Evolutionary conservation across 352 stramenopile species (phyloP), one percentile per base, ranked within the genome.

Genomic region (Pythium utonaiense): DNA sequence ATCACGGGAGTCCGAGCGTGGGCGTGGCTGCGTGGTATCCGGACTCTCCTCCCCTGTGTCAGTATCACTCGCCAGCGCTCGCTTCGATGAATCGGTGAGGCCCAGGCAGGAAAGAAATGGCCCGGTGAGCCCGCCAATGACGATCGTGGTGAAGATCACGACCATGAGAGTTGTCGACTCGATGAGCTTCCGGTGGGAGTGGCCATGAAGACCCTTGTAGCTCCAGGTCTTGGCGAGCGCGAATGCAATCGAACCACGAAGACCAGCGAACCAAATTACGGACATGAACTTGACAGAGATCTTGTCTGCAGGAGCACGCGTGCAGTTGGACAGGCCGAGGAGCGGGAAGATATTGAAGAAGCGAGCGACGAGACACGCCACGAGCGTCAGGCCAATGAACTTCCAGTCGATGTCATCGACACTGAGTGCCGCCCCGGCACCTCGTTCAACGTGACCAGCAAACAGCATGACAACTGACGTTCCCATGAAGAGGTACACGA

Each of bases 211-310:
- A 9, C 83, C 83, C 57, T 90, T 70, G 60, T 92, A 92, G 40
- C 77, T 84, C 85, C 85, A 95, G 51, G 83, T 93, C 67, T 93
- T 93, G 21, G 84, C 85, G 27, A 96, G 78, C 22, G 91, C 89
- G 60, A 97, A 98, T 14, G 93, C 86, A 49, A 98, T 96, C 14
- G 95, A 97, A 33, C 95, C 95, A 27, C 95, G 87, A 41, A 98
- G 74, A 30, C 95, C 95, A 12, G 90, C 86, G 54, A 98, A 95
- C 89, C 90, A 98, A 48, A 98, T 93, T 25, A 89, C 81, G 19
- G 75, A 77, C 85, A 94, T 94, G 57, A 69, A 88, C 64, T 80
- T 86, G 25, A 80, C 57, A 1, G 80, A 70, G 62, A 94, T 93
- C n/a, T 74, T 69, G 47, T 91, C 82, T 0, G 66, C 54, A 0